Evolutionary conservation across 2,329 filamentous ascomycete genomes (phyloP), one percentile per base, ranked within the genome.

Genomic region (Colletotrichum liriopes): DNA sequence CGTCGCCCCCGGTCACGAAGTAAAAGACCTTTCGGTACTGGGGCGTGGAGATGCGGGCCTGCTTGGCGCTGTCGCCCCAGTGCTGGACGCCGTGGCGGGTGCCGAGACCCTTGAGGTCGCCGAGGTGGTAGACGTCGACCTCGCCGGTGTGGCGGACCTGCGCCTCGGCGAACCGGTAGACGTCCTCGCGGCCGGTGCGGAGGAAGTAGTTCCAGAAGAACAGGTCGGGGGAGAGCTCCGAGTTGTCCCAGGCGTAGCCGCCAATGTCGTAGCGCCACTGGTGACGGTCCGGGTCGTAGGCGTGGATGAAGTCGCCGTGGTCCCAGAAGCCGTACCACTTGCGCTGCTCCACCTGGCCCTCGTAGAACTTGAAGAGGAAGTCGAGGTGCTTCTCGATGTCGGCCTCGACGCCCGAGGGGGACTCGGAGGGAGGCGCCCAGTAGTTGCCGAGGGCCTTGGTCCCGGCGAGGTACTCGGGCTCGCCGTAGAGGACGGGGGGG

Each of bases 211-310:
- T 86, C 90, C 90, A 92, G 75, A 92, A 86, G 80, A 88, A 92
- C 2, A 91, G 78, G 74, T 92, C 89, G 0, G 90, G 88, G 0
- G 89, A 91, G 0, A 92, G 82, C 77, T 92, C 90, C 0, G 87
- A 90, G 76, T 92, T 92, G 60, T 91, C 90, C 90, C 90, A 92
- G 0, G 89, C 89, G 70, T 89, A 92, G 0, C 90, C 90, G 4
- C 90, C 90, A 23, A 92, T 78, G 56, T 92, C 90, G 67, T 91
- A 92, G 1, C 88, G 84, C 90, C 90, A 92, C 0, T 83, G 83
- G 73, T 91, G 90, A 5, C 90, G 82, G 76, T 91, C 86, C 0
- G 77, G 74, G 62, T 92, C 90, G 72, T 92, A 92, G 0, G 88
- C 88, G 75, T 92, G 90, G 83, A 89, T 89, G 51, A 92, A 84